Evolutionary conservation across 2,329 filamentous ascomycete species (phyloP), one percentile per base, ranked within the genome.

Genomic region (Thyridium curvatum): DNA sequence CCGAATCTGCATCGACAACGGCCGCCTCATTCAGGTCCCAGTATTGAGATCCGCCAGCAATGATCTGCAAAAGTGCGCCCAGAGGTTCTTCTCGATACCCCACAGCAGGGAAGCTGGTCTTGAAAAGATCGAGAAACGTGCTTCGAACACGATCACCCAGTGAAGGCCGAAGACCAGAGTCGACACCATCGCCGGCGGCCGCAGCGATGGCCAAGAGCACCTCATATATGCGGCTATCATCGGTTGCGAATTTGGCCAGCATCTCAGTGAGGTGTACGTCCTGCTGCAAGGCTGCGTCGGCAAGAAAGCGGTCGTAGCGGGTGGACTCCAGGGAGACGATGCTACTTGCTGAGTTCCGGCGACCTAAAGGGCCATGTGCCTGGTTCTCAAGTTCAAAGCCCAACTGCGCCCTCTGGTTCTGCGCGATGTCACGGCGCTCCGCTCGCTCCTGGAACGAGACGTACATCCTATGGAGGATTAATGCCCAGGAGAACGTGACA

Each of bases 401-500:
- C 43, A 77, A 74, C 33, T 74, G 68, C 1, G 76, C 73, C 43
- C 71, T 72, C 51, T 79, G 72, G 44, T 79, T 76, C 38, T 79
- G 65, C 13, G 76, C 58, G 18, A 74, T 62, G 47, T 80, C 76
- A 35, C 76, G 64, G 41, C 72, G 71, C 53, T 84, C 80, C 30
- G 76, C 77, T 34, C 82, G 69, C 37, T 69, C 69, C 41, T 77
- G 70, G 46, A 80, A 83, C 12, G 76, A 75, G 32, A 77, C 64
- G 47, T 79, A 77, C 64, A 93, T 78, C 18, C 75, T 72, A 51
- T 84, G 77, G 9, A 90, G 68, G 18, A 95, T 75, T 35, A 91
- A 68, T 4, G 82, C 79, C 90, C 90, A 97, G 3, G 85, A 78
- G 48, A 94, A 85, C 15, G 87, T 74, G 14, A 86, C 79, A 2